Conservation (phyloP, 352 stramenopile genomes). For the Blastocystis hominis region DNA sequence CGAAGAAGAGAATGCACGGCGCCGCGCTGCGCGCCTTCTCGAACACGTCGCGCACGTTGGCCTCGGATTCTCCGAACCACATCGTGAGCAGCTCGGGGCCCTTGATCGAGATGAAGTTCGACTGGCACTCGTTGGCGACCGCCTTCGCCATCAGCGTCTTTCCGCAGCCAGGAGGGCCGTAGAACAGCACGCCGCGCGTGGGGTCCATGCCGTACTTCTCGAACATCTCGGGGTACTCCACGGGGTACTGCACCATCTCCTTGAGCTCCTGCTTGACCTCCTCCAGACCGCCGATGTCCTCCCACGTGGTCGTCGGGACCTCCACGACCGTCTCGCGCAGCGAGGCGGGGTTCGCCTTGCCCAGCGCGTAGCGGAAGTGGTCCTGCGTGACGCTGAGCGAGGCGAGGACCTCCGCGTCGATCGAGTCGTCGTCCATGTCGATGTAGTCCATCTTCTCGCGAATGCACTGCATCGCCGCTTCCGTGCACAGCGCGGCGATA, state of each 20-base stretch:
- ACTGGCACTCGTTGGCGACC: slow-evolving; percentile 97
- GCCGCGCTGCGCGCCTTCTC: slow-evolving; percentile 90
- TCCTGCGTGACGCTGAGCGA: slow-evolving; percentile 93
- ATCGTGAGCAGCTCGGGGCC: slow-evolving; percentile 97
- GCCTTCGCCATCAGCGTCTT: slow-evolving; percentile 99
- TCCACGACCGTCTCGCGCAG: slow-evolving; percentile 96
- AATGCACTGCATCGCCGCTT: slow-evolving; percentile 86
- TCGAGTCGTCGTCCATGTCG: slow-evolving; percentile 97
- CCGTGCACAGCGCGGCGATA: slow-evolving; percentile 95
- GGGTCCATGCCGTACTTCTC: slow-evolving; percentile 84
- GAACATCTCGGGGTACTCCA: slow-evolving; percentile 98
- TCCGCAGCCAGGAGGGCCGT: slow-evolving; percentile 94
- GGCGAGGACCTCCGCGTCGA: slow-evolving; percentile 95
- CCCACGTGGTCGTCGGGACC: slow-evolving; percentile 92
- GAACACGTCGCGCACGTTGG: slow-evolving; percentile 96
- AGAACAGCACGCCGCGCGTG: slow-evolving; percentile 88
- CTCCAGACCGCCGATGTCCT: slow-evolving; percentile 96
- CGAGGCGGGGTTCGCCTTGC: slow-evolving; percentile 91
- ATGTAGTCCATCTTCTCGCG: slow-evolving; percentile 99
- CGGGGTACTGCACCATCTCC: slow-evolving; percentile 97
- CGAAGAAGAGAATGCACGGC: slow-evolving; percentile 97
- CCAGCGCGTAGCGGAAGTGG: slow-evolving; percentile 95
- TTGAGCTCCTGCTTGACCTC: slow-evolving; percentile 94
- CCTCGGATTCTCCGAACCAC: slow-evolving; percentile 98
- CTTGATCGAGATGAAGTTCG: slow-evolving; percentile 99